A percentile compares a stretch with the other conserved stretches of the same genome.
phyloP scores from a whole-genome alignment of 805 yeast genomes.

The Wickerhamomyces ciferrii region DNA sequence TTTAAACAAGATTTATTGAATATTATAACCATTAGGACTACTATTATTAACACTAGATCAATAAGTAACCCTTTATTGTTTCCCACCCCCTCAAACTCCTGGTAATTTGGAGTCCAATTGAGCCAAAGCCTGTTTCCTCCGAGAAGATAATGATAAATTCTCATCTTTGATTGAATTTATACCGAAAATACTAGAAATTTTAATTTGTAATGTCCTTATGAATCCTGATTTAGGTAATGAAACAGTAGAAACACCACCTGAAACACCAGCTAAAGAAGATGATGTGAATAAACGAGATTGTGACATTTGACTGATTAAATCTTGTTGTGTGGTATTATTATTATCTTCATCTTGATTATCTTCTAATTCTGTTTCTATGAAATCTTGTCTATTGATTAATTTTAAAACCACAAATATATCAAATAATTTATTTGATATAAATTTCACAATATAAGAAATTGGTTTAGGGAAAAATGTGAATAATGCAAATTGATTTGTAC shows the following conservation, averaged over 20 bases:
- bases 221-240: constrained; percentile 14
- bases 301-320: constrained; percentile 25
- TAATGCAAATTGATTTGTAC: constrained; percentile 23
- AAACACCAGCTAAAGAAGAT: constrained; percentile 36
- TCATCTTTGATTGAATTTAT: background rate
- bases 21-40: too few species aligned
- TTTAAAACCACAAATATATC: constrained; percentile 16
- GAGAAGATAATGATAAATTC: constrained; percentile 10
- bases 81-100: background rate
- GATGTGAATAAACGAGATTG: constrained; percentile 33
- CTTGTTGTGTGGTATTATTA: constrained; percentile 11
- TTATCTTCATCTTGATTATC: constrained; percentile 15
- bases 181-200: constrained; percentile 17
- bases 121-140: background rate
- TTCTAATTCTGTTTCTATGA: constrained; percentile 18
- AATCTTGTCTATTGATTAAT: constrained; percentile 18
- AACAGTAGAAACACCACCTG: constrained; percentile 28
- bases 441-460: constrained; percentile 23
- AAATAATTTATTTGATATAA: constrained; percentile 19
- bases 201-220: constrained; percentile 18
- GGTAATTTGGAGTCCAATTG: background rate
- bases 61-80: too few species aligned
- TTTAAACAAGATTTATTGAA: too few species aligned
- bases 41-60: too few species aligned
- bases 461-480: constrained; percentile 39